Evolutionary conservation across 2,329 filamentous ascomycete genomes (phyloP).

Genomic region (Colletotrichum plurivorum): DNA sequence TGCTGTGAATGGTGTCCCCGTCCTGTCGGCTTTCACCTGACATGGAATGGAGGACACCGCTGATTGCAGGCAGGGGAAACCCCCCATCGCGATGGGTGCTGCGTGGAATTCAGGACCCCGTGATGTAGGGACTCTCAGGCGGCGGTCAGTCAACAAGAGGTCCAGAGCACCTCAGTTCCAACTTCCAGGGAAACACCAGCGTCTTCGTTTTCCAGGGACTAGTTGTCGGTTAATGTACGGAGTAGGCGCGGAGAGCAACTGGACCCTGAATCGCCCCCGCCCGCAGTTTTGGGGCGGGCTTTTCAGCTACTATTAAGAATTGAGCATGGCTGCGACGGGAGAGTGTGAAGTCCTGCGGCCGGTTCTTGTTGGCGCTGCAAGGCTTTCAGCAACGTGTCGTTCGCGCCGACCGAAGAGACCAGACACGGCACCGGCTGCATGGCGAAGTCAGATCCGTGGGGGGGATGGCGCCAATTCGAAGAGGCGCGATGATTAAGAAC

Average conservation of each 20-base stretch:
- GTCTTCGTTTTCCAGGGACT: slow-evolving; percentile 6
- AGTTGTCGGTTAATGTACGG: slow-evolving; percentile 21
- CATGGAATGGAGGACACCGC: slow-evolving; percentile 9
- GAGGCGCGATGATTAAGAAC: too few species aligned
- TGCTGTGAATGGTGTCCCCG: too few species aligned
- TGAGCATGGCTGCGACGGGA: not conserved
- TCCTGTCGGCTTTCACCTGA: not conserved
- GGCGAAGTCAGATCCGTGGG: not conserved
- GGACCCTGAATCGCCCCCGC: slow-evolving; percentile 29
- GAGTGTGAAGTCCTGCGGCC: not conserved
- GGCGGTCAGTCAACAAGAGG: slow-evolving; percentile 14
- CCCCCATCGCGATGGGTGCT: slow-evolving; percentile 21
- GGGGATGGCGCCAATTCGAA: not conserved
- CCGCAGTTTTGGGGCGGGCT: not conserved
- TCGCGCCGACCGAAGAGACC: not conserved
- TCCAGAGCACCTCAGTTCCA: not conserved
- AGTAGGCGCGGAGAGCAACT: slow-evolving; percentile 8
- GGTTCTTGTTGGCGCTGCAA: not conserved
- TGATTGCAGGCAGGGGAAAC: slow-evolving; percentile 28
- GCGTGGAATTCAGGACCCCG: slow-evolving; percentile 8
- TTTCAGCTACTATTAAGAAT: not conserved
- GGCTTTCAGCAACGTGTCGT: not conserved
- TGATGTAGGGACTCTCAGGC: slow-evolving; percentile 24
- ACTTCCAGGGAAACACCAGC: not conserved
- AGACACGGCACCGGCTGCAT: not conserved